Evolutionary conservation across 805 yeast species (phyloP), one percentile per base, ranked within the genome.

Genomic region (Cyberlindnera euphorbiae): DNA sequence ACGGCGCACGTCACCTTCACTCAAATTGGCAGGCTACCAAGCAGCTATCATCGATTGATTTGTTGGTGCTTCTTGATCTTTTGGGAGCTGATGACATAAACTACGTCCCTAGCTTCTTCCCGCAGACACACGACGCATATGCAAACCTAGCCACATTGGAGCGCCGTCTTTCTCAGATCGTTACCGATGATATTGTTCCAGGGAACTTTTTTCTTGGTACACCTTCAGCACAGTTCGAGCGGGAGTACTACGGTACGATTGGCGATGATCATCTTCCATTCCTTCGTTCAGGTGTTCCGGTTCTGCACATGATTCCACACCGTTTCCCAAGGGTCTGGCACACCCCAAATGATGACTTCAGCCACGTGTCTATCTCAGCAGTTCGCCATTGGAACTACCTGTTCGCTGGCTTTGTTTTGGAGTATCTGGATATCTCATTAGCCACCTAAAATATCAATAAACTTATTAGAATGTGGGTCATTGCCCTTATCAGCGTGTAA

Each of bases 201-300:
- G 28, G 32, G 6, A 22, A 28, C 7, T 30, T 37, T 6, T 49
- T 35, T 17, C 38, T 52, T 1, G 41, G 44, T 3, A 17, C 14
- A 4, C 37, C 40, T 10, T 30, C 52, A 48, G 35, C 58, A 33
- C n/a, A 24, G 2, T 47, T 49, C 17, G 14, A 11, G 3, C 14
- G 33, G 11, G 47, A 46, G 17, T 43, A 32, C 32, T 28, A 29
- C 14, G 54, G 52, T 1, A 30, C 31, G 16, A 49, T 66, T 10
- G 67, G 58, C 15, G 82, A 76, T 50, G 82, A 76, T 42, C 82
- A 76, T 45, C 44, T 69, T 3, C 82, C 81, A 1, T 76, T 71
- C 49, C 48, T 64, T 26, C 49, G 53, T 11, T 53, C 59, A 5
- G 76, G 75, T 0, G 69, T 73, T 1, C 71, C 72, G 0, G 58